Evolutionary conservation across 768 basidiomycete species (phyloP).

Genomic region (Pleurotus eryngii): DNA sequence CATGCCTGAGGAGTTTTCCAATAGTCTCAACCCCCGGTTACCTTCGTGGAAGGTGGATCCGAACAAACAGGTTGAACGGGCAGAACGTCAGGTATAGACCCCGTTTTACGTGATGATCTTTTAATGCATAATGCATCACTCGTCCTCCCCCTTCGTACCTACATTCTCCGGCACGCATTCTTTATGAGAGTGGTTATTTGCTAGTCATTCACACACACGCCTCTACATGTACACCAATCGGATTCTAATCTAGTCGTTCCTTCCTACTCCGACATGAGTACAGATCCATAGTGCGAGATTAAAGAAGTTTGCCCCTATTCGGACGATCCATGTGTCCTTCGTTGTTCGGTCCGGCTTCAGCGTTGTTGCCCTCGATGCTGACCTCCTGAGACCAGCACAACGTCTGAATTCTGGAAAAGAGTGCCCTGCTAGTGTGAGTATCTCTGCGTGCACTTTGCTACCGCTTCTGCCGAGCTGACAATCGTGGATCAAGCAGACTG

Average conservation of each 20-base stretch:
- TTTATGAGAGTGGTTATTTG: background rate
- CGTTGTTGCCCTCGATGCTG: no score
- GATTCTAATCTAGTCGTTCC: constrained; percentile 4
- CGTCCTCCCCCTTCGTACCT: background rate
- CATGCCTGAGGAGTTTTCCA: constrained; percentile 12
- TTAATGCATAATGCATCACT: background rate
- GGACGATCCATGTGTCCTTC: no score
- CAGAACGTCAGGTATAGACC: background rate
- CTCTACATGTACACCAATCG: constrained; percentile 1
- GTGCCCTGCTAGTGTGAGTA: no score
- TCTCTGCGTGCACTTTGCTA: no score
- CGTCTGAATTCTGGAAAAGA: no score
- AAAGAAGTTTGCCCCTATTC: no score
- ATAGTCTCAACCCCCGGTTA: constrained; percentile 4
- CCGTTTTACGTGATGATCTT: background rate
- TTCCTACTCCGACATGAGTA: no score
- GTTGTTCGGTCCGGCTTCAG: no score
- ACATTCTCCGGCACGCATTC: background rate
- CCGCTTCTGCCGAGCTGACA: no score
- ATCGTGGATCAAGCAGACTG: no score
- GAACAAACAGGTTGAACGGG: background rate
- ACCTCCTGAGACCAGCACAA: no score
- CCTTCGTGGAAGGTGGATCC: constrained; percentile 5
- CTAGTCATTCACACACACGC: background rate
- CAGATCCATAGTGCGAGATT: no score